Conservation (phyloP, 2,329 filamentous ascomycete genomes). For the Rutstroemia sydowiana region DNA sequence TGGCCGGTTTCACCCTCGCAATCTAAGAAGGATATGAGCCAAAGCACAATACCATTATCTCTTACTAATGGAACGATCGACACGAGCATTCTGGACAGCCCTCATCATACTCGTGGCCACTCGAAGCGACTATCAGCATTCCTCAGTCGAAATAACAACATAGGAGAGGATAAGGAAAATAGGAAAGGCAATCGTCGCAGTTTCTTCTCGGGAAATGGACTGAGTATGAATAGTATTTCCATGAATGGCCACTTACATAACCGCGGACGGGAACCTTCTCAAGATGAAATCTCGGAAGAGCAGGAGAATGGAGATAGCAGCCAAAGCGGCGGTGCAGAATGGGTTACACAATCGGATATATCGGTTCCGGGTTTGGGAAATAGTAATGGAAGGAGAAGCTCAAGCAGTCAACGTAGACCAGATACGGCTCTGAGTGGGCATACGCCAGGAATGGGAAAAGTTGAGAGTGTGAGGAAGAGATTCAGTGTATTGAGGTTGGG, state of each 20-base stretch:
- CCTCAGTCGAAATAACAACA: background rate
- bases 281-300: background rate
- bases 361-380: background rate
- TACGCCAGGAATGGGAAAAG: constrained; percentile 19
- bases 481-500: constrained; percentile 28
- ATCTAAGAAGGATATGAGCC: constrained; percentile 14
- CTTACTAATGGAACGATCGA: constrained; percentile 22
- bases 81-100: constrained; percentile 21
- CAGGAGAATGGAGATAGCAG: constrained; percentile 3
- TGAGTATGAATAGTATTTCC: constrained; percentile 9
- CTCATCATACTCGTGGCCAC: constrained; percentile 7
- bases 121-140: constrained; percentile 7
- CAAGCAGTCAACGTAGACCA: constrained; percentile 15
- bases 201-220: constrained; percentile 11
- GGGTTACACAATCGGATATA: constrained; percentile 33
- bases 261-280: background rate
- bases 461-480: constrained; percentile 28
- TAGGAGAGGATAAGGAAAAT: background rate
- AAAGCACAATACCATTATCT: constrained; percentile 13
- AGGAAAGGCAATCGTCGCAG: constrained; percentile 1
- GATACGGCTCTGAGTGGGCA: constrained; percentile 1
- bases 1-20: constrained; percentile 20
- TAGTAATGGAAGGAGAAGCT: constrained; percentile 13
- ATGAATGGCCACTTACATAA: background rate
- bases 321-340: constrained; percentile 12